Base-by-base conservation (phyloP, 2,329 filamentous ascomycete species). In the Fusarium sacchari region DNA sequence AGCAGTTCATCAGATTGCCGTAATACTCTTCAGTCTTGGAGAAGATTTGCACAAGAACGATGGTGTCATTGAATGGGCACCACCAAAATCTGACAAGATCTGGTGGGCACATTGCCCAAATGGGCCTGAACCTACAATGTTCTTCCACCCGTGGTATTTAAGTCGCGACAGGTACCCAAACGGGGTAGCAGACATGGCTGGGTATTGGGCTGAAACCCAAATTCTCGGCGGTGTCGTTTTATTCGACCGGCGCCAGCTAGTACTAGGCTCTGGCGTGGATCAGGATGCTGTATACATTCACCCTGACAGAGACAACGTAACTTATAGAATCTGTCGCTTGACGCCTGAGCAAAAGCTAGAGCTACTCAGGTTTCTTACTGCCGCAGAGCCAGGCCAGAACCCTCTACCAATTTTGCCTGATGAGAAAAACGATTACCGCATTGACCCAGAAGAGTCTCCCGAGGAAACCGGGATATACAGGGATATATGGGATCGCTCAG, bases 1-100 rank as follows among this genome's bases (percentile, higher is more conserved):
- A 32, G 66, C 77, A 6, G 53, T 80, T 7, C 81, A 83, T 44
- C 63, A 81, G 11, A 78, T 82, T 11, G 81, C 77, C 2, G 75
- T 77, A 0, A 47, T 55, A 5, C 52, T 82, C 2, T 80, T 72
- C 28, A 53, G 75, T 7, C 52, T 76, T 5, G 74, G 77, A 12
- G 61, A 71, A 0, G 65, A 64, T 24, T 40, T 73, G 1, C 78
- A 80, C 32, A 76, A 77, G 17, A 69, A 77, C 8, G 76, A 80
- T 17, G 70, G 64, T 0, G 52, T 80, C 17, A 62, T 59, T 7
- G 28, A 56, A 6, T 80, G 77, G 76, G 52, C 24, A 18, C 77
- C 80, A 3, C 68, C 72, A 2, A 69, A 73, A 15, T 58, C 60
- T 2, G 64, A 73, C 10, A 39, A 70, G 8, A 15, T 43, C 4